Conservation (phyloP, 805 yeast genomes). For the Metschnikowia henanensis region DNA sequence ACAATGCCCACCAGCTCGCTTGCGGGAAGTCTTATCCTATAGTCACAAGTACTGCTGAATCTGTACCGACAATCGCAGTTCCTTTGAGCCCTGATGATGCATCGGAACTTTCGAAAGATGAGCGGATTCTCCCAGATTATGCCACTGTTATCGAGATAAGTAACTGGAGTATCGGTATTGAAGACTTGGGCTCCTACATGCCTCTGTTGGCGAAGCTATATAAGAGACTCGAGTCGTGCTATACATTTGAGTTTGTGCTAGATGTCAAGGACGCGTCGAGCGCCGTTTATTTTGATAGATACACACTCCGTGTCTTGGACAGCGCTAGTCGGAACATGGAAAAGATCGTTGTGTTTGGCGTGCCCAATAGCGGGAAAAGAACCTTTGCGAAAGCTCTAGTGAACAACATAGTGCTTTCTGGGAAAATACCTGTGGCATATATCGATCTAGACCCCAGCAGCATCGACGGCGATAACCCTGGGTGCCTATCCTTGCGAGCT, state of each 20-base stretch:
- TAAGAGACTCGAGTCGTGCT: background rate
- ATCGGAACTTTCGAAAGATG: slow-evolving; percentile 17
- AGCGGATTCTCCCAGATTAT: slow-evolving; percentile 33
- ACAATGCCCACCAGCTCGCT: slow-evolving; percentile 33
- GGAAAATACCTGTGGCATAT: slow-evolving; percentile 39
- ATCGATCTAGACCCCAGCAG: slow-evolving; percentile 91
- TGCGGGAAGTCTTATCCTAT: slow-evolving; percentile 26
- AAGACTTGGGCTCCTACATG: slow-evolving; percentile 40
- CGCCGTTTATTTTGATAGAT: slow-evolving; percentile 8
- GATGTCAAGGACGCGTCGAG: background rate
- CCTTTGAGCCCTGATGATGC: slow-evolving; percentile 33
- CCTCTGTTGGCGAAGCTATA: slow-evolving; percentile 46
- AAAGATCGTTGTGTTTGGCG: slow-evolving; percentile 51
- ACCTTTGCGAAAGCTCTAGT: slow-evolving; percentile 58
- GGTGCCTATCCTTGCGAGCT: slow-evolving; percentile 57
- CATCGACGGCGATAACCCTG: slow-evolving; percentile 74
- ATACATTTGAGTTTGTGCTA: slow-evolving; percentile 15
- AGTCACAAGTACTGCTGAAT: slow-evolving; percentile 36
- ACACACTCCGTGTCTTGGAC: slow-evolving; percentile 6
- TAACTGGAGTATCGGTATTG: slow-evolving; percentile 44
- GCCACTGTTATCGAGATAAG: slow-evolving; percentile 42
- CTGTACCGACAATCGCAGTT: slow-evolving; percentile 44
- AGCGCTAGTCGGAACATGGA: slow-evolving; percentile 17
- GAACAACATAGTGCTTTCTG: slow-evolving; percentile 43
- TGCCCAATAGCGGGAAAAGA: slow-evolving; percentile 83